Evolutionary conservation across 768 basidiomycete species (phyloP).

Genomic region (Mycena epipterygia): DNA sequence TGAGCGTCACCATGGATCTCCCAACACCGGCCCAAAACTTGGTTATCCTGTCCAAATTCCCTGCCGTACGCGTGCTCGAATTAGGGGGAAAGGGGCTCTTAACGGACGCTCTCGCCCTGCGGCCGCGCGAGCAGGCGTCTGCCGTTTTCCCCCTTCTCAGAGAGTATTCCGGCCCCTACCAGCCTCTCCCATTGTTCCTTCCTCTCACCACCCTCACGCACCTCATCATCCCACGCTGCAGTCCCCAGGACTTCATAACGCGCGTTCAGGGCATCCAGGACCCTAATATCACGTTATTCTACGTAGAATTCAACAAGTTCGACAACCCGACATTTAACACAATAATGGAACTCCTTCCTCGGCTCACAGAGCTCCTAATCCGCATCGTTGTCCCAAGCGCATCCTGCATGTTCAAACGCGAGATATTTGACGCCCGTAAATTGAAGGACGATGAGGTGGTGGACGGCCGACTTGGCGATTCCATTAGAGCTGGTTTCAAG

Average conservation of each 20-base stretch:
- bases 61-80: not conserved
- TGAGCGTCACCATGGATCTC: not conserved
- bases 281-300: not conserved
- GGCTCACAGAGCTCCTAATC: slow-evolving; percentile 4
- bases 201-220: not conserved
- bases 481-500: not conserved
- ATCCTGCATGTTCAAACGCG: not conserved
- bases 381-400: not conserved
- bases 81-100: not conserved
- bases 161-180: not conserved
- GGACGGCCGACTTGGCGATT: not conserved
- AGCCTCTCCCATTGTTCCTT: not conserved
- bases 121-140: not conserved
- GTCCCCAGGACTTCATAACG: not conserved
- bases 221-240: not conserved
- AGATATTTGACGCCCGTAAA: not conserved
- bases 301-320: not conserved
- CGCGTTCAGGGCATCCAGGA: not conserved
- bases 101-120: not conserved
- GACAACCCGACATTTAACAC: not conserved
- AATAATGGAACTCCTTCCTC: not conserved
- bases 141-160: not conserved
- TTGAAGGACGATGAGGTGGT: not conserved
- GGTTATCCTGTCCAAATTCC: not conserved
- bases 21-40: not conserved